Conservation (phyloP, 1,284 basidiomycete species). For the Neonothopanus nambi region DNA sequence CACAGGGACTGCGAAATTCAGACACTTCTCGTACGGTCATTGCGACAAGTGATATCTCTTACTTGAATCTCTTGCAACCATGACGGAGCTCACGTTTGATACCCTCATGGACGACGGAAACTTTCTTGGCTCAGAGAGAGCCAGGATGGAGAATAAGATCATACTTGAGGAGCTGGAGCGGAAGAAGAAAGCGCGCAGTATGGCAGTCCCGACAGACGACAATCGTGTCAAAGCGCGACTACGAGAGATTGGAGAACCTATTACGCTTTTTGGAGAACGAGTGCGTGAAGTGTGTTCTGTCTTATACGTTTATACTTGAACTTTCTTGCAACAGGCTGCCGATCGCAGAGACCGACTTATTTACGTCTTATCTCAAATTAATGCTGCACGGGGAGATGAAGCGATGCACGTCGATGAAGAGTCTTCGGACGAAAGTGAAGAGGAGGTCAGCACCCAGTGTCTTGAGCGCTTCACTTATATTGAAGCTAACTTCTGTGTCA, state of each 20-base stretch:
- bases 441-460: conserved; percentile 56
- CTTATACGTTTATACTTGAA: conserved; percentile 19
- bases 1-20: too few relatives aligned
- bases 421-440: conserved; percentile 67
- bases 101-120: conserved; percentile 75
- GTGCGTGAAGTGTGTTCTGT: conserved; percentile 48
- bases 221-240: conserved; percentile 86
- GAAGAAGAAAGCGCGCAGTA: conserved; percentile 89
- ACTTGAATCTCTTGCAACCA: conserved; percentile 26
- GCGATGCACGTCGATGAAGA: conserved; percentile 72
- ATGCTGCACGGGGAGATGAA: conserved; percentile 76
- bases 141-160: conserved; percentile 75
- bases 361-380: conserved; percentile 88
- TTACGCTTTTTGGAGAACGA: conserved; percentile 96
- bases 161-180: conserved; percentile 91
- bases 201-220: conserved; percentile 98
- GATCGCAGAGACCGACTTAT: conserved; percentile 93
- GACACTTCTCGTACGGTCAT: too few relatives aligned
- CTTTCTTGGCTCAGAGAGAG: conserved; percentile 70
- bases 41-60: background rate
- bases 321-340: conserved; percentile 57
- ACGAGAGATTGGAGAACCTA: conserved; percentile 92
- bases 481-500: conserved; percentile 25
- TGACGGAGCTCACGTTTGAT: conserved; percentile 74
- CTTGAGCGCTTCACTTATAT: background rate